Percentiles rank a stretch among this genome's conserved stretches.
These are phyloP conservation scores for Coniella lustricola DNA, from an alignment of 2,329 filamentous ascomycete genomes.

Conservation along the genomic window DNA sequence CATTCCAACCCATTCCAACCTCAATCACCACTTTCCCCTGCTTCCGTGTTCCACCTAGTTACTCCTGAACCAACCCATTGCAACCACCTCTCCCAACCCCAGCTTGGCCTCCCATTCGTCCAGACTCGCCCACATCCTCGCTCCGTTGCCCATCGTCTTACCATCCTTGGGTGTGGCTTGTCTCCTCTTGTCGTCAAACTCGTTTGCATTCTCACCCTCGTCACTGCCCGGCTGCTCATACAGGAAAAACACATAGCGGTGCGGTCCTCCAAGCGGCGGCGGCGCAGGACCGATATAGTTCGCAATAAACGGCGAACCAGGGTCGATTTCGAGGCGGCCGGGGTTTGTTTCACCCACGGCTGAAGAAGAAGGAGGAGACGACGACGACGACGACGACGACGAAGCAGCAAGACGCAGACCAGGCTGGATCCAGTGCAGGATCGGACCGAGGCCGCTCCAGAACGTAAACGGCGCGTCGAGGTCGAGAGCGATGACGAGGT, in stretches of 20 bases:
- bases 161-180: constrained; percentile 4
- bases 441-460: constrained; percentile 33
- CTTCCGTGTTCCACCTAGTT: not conserved
- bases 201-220: not conserved
- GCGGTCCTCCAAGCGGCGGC: constrained; percentile 37
- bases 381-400: constrained; percentile 4
- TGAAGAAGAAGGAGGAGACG: constrained; percentile 1
- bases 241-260: constrained; percentile 43
- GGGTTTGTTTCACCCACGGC: no score
- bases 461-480: constrained; percentile 40
- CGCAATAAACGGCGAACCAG: constrained; percentile 22
- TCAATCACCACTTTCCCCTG: not conserved
- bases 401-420: constrained; percentile 22
- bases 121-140: constrained; percentile 4
- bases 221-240: constrained; percentile 32
- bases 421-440: constrained; percentile 41
- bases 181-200: no score
- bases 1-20: no score
- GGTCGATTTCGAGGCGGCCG: not conserved
- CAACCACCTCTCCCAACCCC: constrained; percentile 5
- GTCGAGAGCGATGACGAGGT: constrained; percentile 36
- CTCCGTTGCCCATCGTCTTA: not conserved
- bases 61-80: constrained; percentile 5
- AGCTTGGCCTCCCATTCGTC: constrained; percentile 8
- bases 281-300: constrained; percentile 39